These are phyloP conservation scores for Neoboletus subvelutipes DNA, from an alignment of 768 basidiomycete genomes.

Conservation along the genomic window DNA sequence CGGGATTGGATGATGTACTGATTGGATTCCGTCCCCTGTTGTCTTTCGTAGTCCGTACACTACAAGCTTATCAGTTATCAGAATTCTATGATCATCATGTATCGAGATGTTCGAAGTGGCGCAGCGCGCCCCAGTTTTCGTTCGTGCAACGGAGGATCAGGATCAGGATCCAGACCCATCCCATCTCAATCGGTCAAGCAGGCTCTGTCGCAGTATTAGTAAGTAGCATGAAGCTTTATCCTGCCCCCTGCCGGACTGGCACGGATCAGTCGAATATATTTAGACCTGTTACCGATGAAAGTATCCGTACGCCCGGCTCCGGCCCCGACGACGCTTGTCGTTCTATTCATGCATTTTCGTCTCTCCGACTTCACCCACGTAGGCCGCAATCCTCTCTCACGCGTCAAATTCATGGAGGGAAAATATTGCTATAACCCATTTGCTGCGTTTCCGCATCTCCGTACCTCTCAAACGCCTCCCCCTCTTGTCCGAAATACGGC, in stretches of 20 bases:
- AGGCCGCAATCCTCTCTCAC: neutral
- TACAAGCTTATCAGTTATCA: neutral
- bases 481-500: neutral
- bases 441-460: neutral
- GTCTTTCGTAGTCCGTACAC: neutral
- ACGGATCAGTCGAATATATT: neutral
- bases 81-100: neutral
- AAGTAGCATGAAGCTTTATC: neutral
- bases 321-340: neutral
- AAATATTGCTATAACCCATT: neutral
- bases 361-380: constrained; percentile 7
- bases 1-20: neutral
- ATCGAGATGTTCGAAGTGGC: neutral
- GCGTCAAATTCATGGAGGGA: neutral
- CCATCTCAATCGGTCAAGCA: neutral
- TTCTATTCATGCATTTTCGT: neutral
- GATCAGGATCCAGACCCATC: neutral
- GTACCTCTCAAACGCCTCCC: neutral
- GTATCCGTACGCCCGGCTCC: neutral
- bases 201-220: neutral
- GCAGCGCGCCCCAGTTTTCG: neutral
- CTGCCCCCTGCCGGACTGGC: neutral
- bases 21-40: neutral
- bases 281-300: neutral
- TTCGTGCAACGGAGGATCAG: neutral